Percentiles rank a stretch among this genome's conserved stretches.
These are phyloP conservation scores for Malus hybrid DNA, from an alignment of 331 rosid genomes.

Conservation along the genomic window DNA sequence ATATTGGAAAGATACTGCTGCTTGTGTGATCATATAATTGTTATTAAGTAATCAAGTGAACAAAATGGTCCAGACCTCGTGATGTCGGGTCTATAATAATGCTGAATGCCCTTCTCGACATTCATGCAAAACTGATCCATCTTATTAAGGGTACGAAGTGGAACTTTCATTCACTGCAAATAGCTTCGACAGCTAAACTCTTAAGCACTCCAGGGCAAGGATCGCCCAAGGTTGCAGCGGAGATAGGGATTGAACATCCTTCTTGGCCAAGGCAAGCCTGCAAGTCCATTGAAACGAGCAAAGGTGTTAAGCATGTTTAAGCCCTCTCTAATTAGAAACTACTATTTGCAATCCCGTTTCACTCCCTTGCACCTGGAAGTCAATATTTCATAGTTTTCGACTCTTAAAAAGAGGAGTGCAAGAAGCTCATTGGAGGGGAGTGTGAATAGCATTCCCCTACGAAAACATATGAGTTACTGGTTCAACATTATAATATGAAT, in stretches of 20 bases:
- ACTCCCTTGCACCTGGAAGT: no score
- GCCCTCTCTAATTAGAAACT: no score
- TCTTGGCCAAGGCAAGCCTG: constrained; percentile 15
- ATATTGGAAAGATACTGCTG: constrained; percentile 80
- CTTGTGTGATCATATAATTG: constrained; percentile 20
- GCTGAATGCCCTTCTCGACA: neutral
- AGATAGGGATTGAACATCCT: constrained; percentile 6
- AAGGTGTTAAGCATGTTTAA: neutral
- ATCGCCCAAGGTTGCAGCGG: constrained; percentile 1
- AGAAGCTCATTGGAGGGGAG: no score
- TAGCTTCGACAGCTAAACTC: constrained; percentile 10
- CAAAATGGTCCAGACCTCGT: no score
- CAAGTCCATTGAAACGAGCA: neutral
- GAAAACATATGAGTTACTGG: no score
- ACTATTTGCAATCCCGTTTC: no score
- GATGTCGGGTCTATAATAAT: no score
- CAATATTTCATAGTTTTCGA: no score
- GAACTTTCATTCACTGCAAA: neutral
- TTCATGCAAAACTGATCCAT: neutral
- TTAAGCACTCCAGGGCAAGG: constrained; percentile 4
- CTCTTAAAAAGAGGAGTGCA: no score
- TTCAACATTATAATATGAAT: no score
- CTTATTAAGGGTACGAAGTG: neutral
- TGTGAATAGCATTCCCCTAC: no score
- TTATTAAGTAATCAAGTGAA: no score